Conservation (phyloP, 768 basidiomycete species). For the Tulasnella sp. region DNA sequence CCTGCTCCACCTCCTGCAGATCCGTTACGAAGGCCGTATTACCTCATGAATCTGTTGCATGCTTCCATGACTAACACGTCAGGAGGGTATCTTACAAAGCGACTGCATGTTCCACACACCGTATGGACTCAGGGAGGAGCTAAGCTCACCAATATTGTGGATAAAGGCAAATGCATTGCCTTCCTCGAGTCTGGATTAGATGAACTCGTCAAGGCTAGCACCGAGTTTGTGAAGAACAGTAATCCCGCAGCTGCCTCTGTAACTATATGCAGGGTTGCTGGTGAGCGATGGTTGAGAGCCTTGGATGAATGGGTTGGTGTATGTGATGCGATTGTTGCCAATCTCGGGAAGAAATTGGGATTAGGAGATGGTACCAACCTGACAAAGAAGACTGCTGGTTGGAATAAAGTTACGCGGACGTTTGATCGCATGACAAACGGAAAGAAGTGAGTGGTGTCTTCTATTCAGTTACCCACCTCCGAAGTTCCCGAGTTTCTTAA, state of each 20-base stretch:
- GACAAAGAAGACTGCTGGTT: conserved; percentile 60
- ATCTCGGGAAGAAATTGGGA: conserved; percentile 78
- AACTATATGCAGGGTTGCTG: conserved; percentile 62
- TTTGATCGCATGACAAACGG: conserved; percentile 78
- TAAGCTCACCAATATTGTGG: conserved; percentile 64
- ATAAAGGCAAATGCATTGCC: conserved; percentile 77
- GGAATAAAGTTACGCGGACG: conserved; percentile 61
- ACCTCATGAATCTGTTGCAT: conserved; percentile 72
- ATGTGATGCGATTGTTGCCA: conserved; percentile 66
- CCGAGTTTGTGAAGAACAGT: conserved; percentile 39
- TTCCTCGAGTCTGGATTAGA: conserved; percentile 68
- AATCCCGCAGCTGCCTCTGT: conserved; percentile 31
- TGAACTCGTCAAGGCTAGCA: conserved; percentile 57
- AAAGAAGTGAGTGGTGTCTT: conserved; percentile 54
- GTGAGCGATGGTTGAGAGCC: conserved; percentile 60
- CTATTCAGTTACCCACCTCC: too few relatives aligned
- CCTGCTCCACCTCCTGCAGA: conserved; percentile 61
- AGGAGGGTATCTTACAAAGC: conserved; percentile 80
- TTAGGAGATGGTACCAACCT: conserved; percentile 72
- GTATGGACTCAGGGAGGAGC: conserved; percentile 84
- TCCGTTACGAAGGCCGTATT: conserved; percentile 70
- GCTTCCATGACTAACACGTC: conserved; percentile 65
- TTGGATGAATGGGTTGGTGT: conserved; percentile 69
- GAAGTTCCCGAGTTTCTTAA: neutral
- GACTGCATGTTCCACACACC: conserved; percentile 75